These are phyloP conservation scores for Eucalyptus brandiana DNA, from an alignment of 345 rosid species.

Conservation along the genomic window DNA sequence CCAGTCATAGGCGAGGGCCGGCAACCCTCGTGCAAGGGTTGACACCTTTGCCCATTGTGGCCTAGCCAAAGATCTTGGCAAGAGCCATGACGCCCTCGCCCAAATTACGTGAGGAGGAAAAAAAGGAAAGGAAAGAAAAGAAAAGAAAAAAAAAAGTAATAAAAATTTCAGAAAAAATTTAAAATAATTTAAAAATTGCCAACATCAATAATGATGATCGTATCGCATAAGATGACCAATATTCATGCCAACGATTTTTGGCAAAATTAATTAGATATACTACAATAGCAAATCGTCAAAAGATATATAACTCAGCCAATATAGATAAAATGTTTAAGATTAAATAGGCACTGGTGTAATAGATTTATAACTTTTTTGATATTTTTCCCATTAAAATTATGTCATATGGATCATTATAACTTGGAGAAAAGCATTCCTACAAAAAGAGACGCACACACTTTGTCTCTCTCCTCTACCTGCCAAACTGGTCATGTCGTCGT, in stretches of 20 bases:
- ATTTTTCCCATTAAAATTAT: background rate
- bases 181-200: too few relatives aligned
- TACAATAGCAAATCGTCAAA: too few relatives aligned
- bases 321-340: too few relatives aligned
- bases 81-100: too few relatives aligned
- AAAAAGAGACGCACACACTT: background rate
- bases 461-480: background rate
- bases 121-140: background rate
- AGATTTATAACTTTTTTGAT: too few relatives aligned
- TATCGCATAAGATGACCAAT: rapidly evolving
- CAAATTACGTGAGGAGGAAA: rapidly evolving
- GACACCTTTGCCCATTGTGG: too few relatives aligned
- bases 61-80: too few relatives aligned
- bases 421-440: background rate
- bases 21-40: background rate
- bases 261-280: rapidly evolving
- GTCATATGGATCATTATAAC: background rate
- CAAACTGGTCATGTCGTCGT: background rate
- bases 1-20: background rate
- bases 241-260: too few relatives aligned
- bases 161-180: too few relatives aligned
- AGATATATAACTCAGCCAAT: too few relatives aligned
- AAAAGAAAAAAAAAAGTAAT: too few relatives aligned
- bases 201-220: rapidly evolving
- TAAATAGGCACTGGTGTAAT: background rate